Conservation (phyloP, 768 basidiomycete species). For the Phaeotremella fagi region DNA sequence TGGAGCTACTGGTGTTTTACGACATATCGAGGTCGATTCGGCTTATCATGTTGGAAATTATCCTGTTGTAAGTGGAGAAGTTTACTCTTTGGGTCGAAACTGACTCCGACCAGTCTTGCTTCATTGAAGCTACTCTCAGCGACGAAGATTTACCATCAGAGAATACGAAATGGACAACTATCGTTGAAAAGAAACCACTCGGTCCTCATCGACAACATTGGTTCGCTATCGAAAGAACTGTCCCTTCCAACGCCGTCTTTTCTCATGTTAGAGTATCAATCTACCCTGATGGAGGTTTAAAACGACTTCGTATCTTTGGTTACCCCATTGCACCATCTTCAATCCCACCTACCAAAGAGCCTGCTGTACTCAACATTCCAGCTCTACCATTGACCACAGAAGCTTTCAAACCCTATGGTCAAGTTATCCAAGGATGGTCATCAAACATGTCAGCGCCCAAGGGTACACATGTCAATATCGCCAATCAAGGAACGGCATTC, state of each 20-base stretch:
- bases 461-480: constrained; percentile 64
- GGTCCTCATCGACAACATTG: constrained; percentile 86
- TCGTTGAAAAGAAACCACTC: constrained; percentile 72
- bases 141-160: constrained; percentile 42
- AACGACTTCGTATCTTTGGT: constrained; percentile 81
- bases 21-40: constrained; percentile 80
- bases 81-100: too few relatives aligned
- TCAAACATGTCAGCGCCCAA: constrained; percentile 63
- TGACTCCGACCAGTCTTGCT: constrained; percentile 17
- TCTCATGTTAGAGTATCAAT: constrained; percentile 86
- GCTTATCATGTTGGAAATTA: constrained; percentile 95
- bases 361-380: constrained; percentile 49
- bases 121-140: constrained; percentile 25
- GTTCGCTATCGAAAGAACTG: constrained; percentile 69
- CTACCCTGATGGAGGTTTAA: constrained; percentile 91
- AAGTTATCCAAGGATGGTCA: constrained; percentile 82
- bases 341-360: constrained; percentile 1
- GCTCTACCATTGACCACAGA: constrained; percentile 67
- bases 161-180: constrained; percentile 62
- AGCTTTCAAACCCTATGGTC: constrained; percentile 81
- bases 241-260: constrained; percentile 55
- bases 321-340: constrained; percentile 50
- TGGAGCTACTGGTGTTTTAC: constrained; percentile 71
- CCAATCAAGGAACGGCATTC: constrained; percentile 81
- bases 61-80: constrained; percentile 54